These are phyloP conservation scores for Nakaseomyces kungkrabaensis DNA, from an alignment of 1,139 yeast genomes.

Conservation along the genomic window DNA sequence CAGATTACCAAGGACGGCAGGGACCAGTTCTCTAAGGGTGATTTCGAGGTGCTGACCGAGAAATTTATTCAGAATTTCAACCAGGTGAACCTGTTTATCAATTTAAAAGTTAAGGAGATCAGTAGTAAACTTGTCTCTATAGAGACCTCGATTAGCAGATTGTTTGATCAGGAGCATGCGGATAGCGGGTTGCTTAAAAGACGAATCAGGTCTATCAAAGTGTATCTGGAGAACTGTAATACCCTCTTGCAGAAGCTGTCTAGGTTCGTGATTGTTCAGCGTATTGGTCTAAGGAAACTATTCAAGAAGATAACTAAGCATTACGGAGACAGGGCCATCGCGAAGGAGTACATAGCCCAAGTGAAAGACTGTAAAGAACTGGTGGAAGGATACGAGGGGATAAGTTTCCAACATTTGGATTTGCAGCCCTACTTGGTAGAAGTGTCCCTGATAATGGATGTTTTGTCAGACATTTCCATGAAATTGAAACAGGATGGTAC, in stretches of 20 bases:
- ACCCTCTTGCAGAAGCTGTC: conserved; percentile 56
- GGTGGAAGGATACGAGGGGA: conserved; percentile 30
- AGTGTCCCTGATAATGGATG: conserved; percentile 49
- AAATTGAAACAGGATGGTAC: neutral
- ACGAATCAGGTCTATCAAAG: conserved; percentile 12
- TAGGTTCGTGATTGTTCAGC: conserved; percentile 68
- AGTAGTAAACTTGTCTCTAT: conserved; percentile 22
- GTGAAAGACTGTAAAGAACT: conserved; percentile 28
- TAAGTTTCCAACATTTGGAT: conserved; percentile 56
- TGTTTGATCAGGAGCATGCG: conserved; percentile 1
- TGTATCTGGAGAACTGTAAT: conserved; percentile 20
- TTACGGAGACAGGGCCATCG: conserved; percentile 30
- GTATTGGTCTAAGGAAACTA: conserved; percentile 70
- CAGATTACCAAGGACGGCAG: conserved; percentile 28
- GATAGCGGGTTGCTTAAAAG: conserved; percentile 5
- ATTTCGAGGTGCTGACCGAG: conserved; percentile 21
- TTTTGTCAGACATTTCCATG: conserved; percentile 30
- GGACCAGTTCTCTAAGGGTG: neutral
- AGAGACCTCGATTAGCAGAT: conserved; percentile 14
- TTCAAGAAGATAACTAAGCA: conserved; percentile 72
- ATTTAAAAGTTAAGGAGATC: conserved; percentile 25
- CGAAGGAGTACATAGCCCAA: conserved; percentile 29
- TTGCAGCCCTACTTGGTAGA: conserved; percentile 56
- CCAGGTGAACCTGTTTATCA: conserved; percentile 21
- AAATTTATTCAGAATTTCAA: conserved; percentile 32